phyloP scores from a whole-genome alignment of 352 stramenopile species.

The Blastocystis sp. region DNA sequence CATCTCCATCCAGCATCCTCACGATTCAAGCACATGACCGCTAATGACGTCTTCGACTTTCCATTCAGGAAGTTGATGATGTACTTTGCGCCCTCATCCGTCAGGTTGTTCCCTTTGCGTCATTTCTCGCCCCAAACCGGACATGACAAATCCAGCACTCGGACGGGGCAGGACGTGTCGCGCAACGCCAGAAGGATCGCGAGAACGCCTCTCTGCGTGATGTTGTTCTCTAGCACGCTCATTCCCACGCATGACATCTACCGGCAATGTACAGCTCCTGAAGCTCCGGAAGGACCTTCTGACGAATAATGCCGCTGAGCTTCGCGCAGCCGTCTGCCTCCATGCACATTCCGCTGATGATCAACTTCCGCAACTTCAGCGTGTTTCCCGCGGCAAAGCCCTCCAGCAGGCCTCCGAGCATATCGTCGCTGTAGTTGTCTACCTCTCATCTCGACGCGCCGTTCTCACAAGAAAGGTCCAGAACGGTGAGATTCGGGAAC shows the following conservation, averaged over 20 bases:
- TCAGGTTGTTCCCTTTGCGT: slow-evolving; percentile 52
- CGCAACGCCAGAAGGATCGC: slow-evolving; percentile 30
- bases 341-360: slow-evolving; percentile 55
- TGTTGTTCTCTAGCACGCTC: slow-evolving; percentile 58
- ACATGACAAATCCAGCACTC: slow-evolving; percentile 56
- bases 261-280: slow-evolving; percentile 47
- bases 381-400: slow-evolving; percentile 4
- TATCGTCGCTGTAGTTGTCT: slow-evolving; percentile 53
- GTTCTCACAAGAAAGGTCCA: slow-evolving; percentile 40
- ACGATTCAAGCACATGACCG: slow-evolving; percentile 49
- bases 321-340: slow-evolving; percentile 46
- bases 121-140: background rate
- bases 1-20: background rate
- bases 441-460: background rate
- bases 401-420: background rate
- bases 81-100: slow-evolving; percentile 58
- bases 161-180: slow-evolving; percentile 41
- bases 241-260: background rate
- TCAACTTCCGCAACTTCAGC: background rate
- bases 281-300: slow-evolving; percentile 29
- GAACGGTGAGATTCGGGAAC: background rate
- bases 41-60: slow-evolving; percentile 41
- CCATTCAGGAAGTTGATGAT: slow-evolving; percentile 63
- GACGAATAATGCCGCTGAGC: slow-evolving; percentile 6
- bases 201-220: slow-evolving; percentile 30